Conservation (phyloP, 2,329 filamentous ascomycete genomes). For the Corinectria fuckeliana region DNA sequence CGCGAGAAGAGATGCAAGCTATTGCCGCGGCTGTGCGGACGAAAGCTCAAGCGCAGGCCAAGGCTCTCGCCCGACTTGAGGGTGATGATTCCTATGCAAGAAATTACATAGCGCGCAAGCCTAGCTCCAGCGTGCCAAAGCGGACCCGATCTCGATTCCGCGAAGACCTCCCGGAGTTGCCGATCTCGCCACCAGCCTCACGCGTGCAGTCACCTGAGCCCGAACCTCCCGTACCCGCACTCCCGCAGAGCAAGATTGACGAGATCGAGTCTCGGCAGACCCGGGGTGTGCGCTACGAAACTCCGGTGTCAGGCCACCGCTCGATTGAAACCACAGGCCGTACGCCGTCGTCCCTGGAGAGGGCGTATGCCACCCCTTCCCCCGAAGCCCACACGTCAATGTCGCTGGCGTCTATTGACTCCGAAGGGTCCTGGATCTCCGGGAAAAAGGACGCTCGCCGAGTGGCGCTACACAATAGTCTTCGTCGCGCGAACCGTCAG, state of each 20-base stretch:
- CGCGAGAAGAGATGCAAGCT: constrained; percentile 79
- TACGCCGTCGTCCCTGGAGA: constrained; percentile 33
- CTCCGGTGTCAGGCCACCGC: constrained; percentile 53
- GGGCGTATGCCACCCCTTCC: constrained; percentile 45
- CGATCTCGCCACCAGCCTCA: constrained; percentile 84
- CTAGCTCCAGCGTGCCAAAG: constrained; percentile 63
- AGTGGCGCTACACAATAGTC: constrained; percentile 54
- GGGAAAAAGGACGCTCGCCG: constrained; percentile 66
- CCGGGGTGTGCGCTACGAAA: constrained; percentile 48
- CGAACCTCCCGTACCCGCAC: constrained; percentile 49
- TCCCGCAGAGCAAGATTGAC: constrained; percentile 37
- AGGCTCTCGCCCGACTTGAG: constrained; percentile 45
- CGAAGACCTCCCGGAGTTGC: constrained; percentile 88
- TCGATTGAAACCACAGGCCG: constrained; percentile 42
- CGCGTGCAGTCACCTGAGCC: constrained; percentile 79
- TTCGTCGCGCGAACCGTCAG: constrained; percentile 40
- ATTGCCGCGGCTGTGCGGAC: constrained; percentile 38
- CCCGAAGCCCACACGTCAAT: constrained; percentile 74
- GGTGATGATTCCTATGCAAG: constrained; percentile 39
- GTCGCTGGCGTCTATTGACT: constrained; percentile 92
- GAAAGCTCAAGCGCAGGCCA: constrained; percentile 41
- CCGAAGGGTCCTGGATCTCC: constrained; percentile 94
- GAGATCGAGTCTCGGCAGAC: constrained; percentile 38
- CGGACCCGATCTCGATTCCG: constrained; percentile 90
- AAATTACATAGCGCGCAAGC: constrained; percentile 42